These are phyloP conservation scores for Talaromyces thailandensis DNA, from an alignment of 495 filamentous ascomycete species.

Conservation along the genomic window DNA sequence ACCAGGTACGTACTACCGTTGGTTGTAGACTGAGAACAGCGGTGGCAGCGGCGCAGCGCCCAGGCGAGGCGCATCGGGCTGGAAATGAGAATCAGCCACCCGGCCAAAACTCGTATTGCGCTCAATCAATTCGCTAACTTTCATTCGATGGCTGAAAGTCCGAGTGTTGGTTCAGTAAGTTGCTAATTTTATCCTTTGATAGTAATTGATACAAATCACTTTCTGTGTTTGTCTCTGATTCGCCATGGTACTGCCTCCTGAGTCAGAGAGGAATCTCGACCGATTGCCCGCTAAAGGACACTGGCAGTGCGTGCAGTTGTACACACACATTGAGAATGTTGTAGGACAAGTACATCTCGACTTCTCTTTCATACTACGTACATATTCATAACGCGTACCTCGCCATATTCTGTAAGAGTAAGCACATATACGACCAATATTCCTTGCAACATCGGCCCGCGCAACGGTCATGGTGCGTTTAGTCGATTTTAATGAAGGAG, in stretches of 20 bases:
- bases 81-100: background rate
- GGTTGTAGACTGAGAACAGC: too few relatives aligned
- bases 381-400: background rate
- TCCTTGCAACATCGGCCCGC: background rate
- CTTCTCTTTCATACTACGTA: background rate
- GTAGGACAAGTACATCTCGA: background rate
- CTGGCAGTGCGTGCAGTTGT: too few relatives aligned
- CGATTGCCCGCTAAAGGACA: too few relatives aligned
- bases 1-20: background rate
- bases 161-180: background rate
- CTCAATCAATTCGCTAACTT: background rate
- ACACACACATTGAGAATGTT: background rate
- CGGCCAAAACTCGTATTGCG: background rate
- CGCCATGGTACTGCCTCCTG: background rate
- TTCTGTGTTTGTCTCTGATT: background rate
- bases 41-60: background rate
- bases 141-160: background rate
- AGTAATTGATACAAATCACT: background rate
- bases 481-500: background rate
- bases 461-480: background rate
- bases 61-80: background rate
- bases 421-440: background rate
- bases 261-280: background rate
- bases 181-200: background rate
- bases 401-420: background rate